Evolutionary conservation across 75 land plant species (phyloP).

Genomic region (Cunninghamia lanceolata): DNA sequence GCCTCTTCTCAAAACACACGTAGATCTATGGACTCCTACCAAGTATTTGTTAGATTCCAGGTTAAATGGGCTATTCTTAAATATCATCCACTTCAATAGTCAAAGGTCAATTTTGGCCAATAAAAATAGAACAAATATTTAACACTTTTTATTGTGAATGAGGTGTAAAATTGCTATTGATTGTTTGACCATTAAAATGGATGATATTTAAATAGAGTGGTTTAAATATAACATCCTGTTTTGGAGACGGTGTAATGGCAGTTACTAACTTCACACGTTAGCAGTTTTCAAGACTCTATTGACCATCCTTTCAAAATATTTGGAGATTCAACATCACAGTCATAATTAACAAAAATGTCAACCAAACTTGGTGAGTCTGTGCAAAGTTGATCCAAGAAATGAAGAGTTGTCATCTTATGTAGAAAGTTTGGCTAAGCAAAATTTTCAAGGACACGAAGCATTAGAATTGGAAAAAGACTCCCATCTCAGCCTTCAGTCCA

Average conservation of each 20-base stretch:
- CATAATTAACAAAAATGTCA: constrained; percentile 87
- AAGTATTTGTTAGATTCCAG: constrained; percentile 74
- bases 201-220: too few species aligned
- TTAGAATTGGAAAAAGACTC: constrained; percentile 77
- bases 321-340: constrained; percentile 79
- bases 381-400: constrained; percentile 55
- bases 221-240: constrained; percentile 62
- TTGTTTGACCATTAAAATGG: too few species aligned
- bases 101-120: too few species aligned
- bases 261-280: constrained; percentile 66
- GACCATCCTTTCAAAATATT: constrained; percentile 84
- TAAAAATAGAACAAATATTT: too few species aligned
- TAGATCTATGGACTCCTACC: constrained; percentile 60
- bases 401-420: constrained; percentile 73
- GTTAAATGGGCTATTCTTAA: too few species aligned
- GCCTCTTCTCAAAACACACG: constrained; percentile 80
- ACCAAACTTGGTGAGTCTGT: constrained; percentile 58
- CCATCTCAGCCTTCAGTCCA: constrained; percentile 71
- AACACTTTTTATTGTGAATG: too few species aligned
- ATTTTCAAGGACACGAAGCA: constrained; percentile 73
- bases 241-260: constrained; percentile 50
- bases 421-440: constrained; percentile 65
- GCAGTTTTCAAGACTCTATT: constrained; percentile 78
- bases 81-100: too few species aligned
- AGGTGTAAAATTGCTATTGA: too few species aligned